Conservation (phyloP, 495 filamentous ascomycete genomes). For the Sordaria brevicollis region DNA sequence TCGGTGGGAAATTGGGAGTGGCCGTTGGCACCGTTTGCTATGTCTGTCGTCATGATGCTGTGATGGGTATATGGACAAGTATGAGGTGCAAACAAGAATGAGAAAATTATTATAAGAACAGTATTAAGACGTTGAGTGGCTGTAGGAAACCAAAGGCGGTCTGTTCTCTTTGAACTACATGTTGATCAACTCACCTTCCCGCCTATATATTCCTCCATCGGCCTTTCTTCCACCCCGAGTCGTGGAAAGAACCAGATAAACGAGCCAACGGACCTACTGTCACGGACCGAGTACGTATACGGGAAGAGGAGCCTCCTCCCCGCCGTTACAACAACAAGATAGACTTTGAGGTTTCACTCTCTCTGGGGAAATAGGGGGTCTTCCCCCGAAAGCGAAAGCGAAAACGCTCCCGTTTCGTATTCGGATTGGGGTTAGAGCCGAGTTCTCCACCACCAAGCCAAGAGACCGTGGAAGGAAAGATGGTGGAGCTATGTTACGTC, state of each 20-base stretch:
- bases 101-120: background rate
- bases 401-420: background rate
- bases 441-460: background rate
- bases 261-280: background rate
- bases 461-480: background rate
- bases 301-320: background rate
- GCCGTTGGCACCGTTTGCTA: background rate
- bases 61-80: background rate
- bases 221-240: background rate
- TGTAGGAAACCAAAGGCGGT: background rate
- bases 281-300: background rate
- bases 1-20: background rate
- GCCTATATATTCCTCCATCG: background rate
- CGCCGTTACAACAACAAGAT: background rate
- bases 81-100: background rate
- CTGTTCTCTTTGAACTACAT: background rate
- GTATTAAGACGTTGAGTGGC: background rate
- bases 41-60: background rate
- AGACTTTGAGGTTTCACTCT: background rate
- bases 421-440: background rate
- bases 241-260: background rate
- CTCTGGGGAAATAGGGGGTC: background rate
- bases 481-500: background rate
- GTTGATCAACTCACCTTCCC: background rate
- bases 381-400: background rate